Base-by-base conservation (phyloP, 768 basidiomycete genomes). In the Hygrophoropsis aurantiaca region DNA sequence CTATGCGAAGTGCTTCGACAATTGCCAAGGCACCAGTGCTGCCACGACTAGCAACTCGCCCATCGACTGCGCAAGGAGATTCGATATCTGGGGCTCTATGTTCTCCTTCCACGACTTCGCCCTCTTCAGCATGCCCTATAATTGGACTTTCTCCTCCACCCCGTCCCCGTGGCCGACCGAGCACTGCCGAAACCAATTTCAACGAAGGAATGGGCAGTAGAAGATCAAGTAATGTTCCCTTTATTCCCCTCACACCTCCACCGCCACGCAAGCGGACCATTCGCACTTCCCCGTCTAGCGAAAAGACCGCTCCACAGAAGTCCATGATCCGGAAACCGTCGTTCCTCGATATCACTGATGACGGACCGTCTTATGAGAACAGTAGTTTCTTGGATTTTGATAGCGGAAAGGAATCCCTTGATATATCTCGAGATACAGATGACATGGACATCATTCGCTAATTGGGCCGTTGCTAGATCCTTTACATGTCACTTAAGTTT, bases 251-350 rank as follows among this genome's bases (percentile, higher is more conserved):
- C n/a, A 64, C 68, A 1, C 73, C 70, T 26, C 71, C 70, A 4
- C 73, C 69, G 13, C 35, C 18, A 15, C 47, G 40, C 39, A 44
- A 35, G 18, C 42, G 51, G 20, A 44, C 23, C 26, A 11, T 37
- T 27, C 33, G 19, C 10, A 24, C 38, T 5, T 46, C 49, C 15
- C 4, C 42, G 13, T 21, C 11, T 15, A 52, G 66, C 18, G 77
- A 78, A 40, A 71, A 66, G 45, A 52, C 57, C n/a, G 56, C 72
- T 36, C 74, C 72, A 47, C 74, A 76, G 38, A 74, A 70, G 40
- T 79, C 79, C 6, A 69, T 87, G 50, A 75, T 83, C 68, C 74
- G 73, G 57, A 85, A 86, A 58, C 81, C 86, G 16, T 87, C 85
- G 1, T 88, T 88, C 62, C 68, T 88, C 40, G 84, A 87, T 27